Evolutionary conservation across 352 stramenopile genomes (phyloP).

Genomic region (Phytophthora hybrid): DNA sequence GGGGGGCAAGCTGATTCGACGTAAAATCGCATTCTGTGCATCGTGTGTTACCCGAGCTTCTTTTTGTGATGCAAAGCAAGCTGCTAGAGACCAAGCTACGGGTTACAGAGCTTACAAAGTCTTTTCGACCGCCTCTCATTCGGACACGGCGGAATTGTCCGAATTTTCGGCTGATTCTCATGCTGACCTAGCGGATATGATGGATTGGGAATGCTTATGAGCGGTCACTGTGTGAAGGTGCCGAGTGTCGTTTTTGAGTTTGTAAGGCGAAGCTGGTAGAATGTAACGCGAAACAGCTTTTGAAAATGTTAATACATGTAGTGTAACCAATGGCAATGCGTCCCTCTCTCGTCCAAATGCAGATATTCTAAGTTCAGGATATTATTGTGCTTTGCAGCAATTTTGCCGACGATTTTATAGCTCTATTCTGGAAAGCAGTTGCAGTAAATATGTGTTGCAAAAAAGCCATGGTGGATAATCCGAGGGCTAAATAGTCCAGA

Average conservation of each 20-base stretch:
- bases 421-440: too few species aligned
- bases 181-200: not conserved
- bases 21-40: conserved; percentile 38
- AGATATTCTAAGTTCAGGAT: too few species aligned
- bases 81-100: conserved; percentile 14
- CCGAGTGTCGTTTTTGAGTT: not conserved
- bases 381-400: too few species aligned
- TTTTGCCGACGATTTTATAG: too few species aligned
- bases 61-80: conserved; percentile 12
- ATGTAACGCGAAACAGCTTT: too few species aligned
- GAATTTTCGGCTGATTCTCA: not conserved
- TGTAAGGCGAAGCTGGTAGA: not conserved
- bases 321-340: too few species aligned
- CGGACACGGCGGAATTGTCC: not conserved
- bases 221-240: not conserved
- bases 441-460: too few species aligned
- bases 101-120: not conserved
- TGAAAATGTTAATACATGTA: too few species aligned
- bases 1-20: conserved; percentile 19
- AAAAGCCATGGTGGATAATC: too few species aligned
- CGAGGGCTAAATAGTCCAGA: too few species aligned
- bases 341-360: too few species aligned
- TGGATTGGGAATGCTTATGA: not conserved
- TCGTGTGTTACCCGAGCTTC: conserved; percentile 28
- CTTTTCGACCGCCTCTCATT: not conserved